Evolutionary conservation across 2,329 filamentous ascomycete genomes (phyloP).

Genomic region (Fusarium annulatum): DNA sequence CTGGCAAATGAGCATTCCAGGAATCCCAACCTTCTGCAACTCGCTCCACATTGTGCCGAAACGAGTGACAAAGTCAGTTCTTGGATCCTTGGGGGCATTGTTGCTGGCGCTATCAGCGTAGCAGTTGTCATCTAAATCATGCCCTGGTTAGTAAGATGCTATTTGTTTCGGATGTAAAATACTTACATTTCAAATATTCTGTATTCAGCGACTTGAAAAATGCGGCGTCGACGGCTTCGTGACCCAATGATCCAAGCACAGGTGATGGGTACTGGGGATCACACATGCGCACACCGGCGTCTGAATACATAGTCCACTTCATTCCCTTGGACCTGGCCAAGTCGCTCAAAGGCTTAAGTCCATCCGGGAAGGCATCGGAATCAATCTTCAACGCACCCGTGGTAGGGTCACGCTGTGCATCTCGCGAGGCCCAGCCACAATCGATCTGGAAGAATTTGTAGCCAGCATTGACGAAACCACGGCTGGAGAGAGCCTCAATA

Average conservation of each 20-base stretch:
- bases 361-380: background rate
- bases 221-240: background rate
- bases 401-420: background rate
- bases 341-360: background rate
- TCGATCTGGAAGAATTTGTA: background rate
- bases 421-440: background rate
- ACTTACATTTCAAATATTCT: background rate
- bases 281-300: background rate
- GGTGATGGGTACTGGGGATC: background rate
- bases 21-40: background rate
- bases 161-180: background rate
- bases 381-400: background rate
- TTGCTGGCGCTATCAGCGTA: background rate
- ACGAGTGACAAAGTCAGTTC: constrained; percentile 1
- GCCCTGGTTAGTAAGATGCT: background rate
- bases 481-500: background rate
- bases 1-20: background rate
- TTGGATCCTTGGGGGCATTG: background rate
- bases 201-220: background rate
- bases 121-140: background rate
- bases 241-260: background rate
- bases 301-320: constrained; percentile 1
- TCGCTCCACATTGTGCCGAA: background rate
- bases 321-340: background rate
- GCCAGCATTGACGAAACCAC: background rate